Conservation (phyloP, 129 eudicot species). For the Escallonia herrerae region DNA sequence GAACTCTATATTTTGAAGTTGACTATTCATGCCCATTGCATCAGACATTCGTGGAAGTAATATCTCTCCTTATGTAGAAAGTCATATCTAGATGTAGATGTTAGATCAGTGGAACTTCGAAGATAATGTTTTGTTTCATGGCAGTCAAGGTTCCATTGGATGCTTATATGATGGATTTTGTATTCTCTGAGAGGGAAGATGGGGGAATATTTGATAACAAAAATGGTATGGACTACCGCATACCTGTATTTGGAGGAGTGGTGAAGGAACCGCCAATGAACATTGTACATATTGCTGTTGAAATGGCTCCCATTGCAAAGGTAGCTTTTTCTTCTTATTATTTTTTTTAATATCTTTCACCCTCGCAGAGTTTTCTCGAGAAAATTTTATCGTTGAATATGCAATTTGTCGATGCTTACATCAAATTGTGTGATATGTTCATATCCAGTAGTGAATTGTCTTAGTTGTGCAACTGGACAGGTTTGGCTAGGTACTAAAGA, state of each 20-base stretch:
- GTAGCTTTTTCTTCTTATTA: slow-evolving; percentile 21
- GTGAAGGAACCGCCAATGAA: slow-evolving; percentile 93
- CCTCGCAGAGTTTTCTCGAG: neutral
- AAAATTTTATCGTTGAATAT: neutral
- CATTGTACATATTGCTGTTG: slow-evolving; percentile 91
- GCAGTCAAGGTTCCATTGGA: slow-evolving; percentile 96
- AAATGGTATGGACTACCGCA: slow-evolving; percentile 84
- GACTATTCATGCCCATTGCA: too few relatives aligned
- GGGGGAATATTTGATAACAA: slow-evolving; percentile 94
- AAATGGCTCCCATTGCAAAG: slow-evolving; percentile 99
- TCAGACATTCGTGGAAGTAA: neutral
- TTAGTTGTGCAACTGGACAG: neutral
- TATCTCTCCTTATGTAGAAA: neutral
- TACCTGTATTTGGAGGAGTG: slow-evolving; percentile 87
- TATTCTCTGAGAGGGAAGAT: slow-evolving; percentile 89
- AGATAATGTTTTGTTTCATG: slow-evolving; percentile 2
- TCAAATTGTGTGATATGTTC: too few relatives aligned
- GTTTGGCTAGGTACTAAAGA: too few relatives aligned
- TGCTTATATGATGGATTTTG: slow-evolving; percentile 98
- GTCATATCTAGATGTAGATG: neutral
- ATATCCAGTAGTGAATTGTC: neutral
- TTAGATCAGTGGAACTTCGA: neutral
- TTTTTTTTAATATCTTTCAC: neutral
- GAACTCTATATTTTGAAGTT: too few relatives aligned
- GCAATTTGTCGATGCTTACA: too few relatives aligned